Base-by-base conservation (phyloP, 257 asterid genomes). In the Nemophila menziesii region DNA sequence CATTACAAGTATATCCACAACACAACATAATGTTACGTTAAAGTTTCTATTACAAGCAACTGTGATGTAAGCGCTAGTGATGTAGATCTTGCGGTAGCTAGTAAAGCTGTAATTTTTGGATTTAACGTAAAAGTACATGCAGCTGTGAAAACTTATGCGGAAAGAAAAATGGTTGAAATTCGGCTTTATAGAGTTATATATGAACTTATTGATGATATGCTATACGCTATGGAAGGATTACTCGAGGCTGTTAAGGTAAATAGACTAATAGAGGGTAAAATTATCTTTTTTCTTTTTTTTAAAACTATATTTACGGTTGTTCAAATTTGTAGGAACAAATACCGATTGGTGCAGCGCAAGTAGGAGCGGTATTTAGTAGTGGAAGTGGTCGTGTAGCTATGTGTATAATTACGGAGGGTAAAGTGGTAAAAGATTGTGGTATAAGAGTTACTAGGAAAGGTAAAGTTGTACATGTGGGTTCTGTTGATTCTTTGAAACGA, bases 301-400 rank as follows among this genome's bases (percentile, higher is more conserved):
- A 17, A 8, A 26, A 10, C 20, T 37, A 17, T 37, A 40, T 9
- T 23, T 47, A 54, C n/a, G n/a, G n/a, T n/a, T n/a, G n/a, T 49
- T 52, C 10, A 9, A 22, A 39, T 58, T 48, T 66, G 44, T 60
- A 90, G 99, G 96, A 90, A 49, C 85, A 79, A 70, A 68, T 79
- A 44, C 86, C 86, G 5, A 82, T 90, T 58, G 99, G 99, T 58
- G 13, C 64, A 58, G 99, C 94, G 22, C 89, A 79, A 54, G 89
- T 90, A 48, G 80, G 99, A 61, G 93, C 92, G 1, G 92, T 86
- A 44, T 90, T 90, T 68, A 85, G 79, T 63, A 90, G 99, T 43
- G 99, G 99, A 60, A 90, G 99, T 55, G 94, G 94, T 9, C 83
- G 86, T 29, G 99, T 78, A 57, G 99, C 99, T 56, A 96, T 96